Evolutionary conservation across 768 basidiomycete species (phyloP), one percentile per base, ranked within the genome.

Genomic region (Lactifluus piperatus): DNA sequence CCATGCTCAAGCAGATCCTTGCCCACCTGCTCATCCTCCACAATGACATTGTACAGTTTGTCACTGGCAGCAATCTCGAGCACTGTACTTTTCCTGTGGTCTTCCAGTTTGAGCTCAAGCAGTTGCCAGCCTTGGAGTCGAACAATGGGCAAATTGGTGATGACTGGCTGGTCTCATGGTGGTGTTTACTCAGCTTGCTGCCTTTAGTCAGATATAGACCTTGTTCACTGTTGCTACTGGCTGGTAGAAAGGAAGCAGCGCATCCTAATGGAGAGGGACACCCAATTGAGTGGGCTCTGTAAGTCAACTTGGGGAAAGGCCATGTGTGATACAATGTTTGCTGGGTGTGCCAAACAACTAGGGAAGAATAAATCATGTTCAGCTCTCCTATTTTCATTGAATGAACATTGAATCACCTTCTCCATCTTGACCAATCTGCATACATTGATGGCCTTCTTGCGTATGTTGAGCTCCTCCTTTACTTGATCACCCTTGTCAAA

Each of bases 371-470:
- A n/a, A n/a, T n/a, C n/a, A 24, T 30, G 27, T 52, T 27, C 11
- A 34, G 44, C 22, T 53, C 26, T 51, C 3, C 48, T 9, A 0
- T 3, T 32, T 20, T 18, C 39, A 24, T 14, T 18, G 22, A 46
- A 27, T 20, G 26, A 14, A 36, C 13, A 6, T 58, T 8, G n/a
- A 41, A 68, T 77, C 55, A 87, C 90, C 82, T 87, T 86, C 72
- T 91, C 88, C 88, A 93, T 91, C 72, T 92, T 93, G 68, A 85
- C 78, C 37, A 88, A 88, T 51, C 91, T 74, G 51, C 83, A 78
- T 47, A 93, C 88, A 66, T 87, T 88, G 67, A 86, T 79, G 14
- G 86, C 85, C 73, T 89, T 90, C 68, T 91, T 88, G 62, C 73
- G 77, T 29, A 81, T 82, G 65, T 83, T 78, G 49, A 92, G 76